Percentiles rank a stretch among this genome's conserved stretches.
phyloP scores from a whole-genome alignment of 805 yeast species.

The Metschnikowia koreensis region DNA sequence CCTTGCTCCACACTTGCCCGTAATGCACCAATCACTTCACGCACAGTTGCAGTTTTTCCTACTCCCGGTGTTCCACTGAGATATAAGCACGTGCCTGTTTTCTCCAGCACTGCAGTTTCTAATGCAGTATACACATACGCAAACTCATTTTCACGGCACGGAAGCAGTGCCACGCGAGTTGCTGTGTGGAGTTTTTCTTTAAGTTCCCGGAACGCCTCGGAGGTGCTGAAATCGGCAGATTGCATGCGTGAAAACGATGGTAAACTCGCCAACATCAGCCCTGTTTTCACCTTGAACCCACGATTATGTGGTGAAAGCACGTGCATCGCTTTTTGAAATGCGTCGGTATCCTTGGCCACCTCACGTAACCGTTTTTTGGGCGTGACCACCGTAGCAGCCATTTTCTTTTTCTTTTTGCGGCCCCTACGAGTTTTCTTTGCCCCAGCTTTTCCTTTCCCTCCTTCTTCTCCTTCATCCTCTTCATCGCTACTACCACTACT shows the following conservation, averaged over 20 bases:
- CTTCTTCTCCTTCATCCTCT: not conserved
- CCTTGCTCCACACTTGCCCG: constrained; percentile 31
- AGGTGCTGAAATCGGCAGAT: constrained; percentile 12
- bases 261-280: constrained; percentile 18
- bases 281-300: constrained; percentile 26
- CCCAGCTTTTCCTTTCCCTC: not conserved
- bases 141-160: constrained; percentile 86
- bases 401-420: constrained; percentile 3
- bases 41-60: constrained; percentile 91
- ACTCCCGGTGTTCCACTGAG: constrained; percentile 98
- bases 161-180: constrained; percentile 52
- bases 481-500: not conserved
- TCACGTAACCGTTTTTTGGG: constrained; percentile 5
- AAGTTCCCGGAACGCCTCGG: constrained; percentile 37
- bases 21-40: constrained; percentile 78
- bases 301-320: constrained; percentile 24
- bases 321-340: constrained; percentile 17
- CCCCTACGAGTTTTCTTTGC: not conserved
- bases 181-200: constrained; percentile 45
- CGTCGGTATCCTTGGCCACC: constrained; percentile 5
- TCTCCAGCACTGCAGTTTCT: constrained; percentile 66
- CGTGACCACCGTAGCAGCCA: not conserved
- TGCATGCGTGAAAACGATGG: constrained; percentile 20
- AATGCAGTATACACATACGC: constrained; percentile 63
- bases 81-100: constrained; percentile 80